Evolutionary conservation across 1,284 basidiomycete genomes (phyloP).

Genomic region (Tremellales sp.): DNA sequence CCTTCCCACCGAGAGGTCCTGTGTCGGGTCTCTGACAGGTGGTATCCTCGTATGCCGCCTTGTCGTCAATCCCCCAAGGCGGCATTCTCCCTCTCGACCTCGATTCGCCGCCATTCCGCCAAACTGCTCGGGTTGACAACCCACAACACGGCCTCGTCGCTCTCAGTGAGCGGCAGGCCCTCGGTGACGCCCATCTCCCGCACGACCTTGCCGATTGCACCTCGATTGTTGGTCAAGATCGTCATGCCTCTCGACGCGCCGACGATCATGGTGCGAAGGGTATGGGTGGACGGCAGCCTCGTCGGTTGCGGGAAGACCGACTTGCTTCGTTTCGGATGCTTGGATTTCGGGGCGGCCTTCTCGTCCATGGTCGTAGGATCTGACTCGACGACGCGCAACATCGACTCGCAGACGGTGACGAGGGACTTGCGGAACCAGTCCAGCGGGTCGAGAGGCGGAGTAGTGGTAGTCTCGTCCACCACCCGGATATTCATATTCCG

Average conservation of each 20-base stretch:
- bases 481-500: constrained; percentile 23
- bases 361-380: constrained; percentile 1
- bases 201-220: constrained; percentile 40
- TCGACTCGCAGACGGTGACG: constrained; percentile 12
- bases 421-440: constrained; percentile 17
- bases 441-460: no score
- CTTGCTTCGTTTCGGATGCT: not conserved
- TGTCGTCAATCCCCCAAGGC: constrained; percentile 8
- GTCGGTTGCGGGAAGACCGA: constrained; percentile 13
- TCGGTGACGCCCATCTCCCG: constrained; percentile 38
- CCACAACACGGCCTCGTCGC: constrained; percentile 29
- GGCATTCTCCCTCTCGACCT: constrained; percentile 33
- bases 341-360: constrained; percentile 1
- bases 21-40: no score
- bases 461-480: constrained; percentile 14
- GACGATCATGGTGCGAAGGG: constrained; percentile 32
- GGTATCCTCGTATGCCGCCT: no score
- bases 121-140: constrained; percentile 43
- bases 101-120: constrained; percentile 40
- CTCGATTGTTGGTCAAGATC: constrained; percentile 44
- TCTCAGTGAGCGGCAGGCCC: constrained; percentile 20
- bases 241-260: constrained; percentile 31
- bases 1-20: no score
- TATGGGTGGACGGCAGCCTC: constrained; percentile 33
- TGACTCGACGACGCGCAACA: constrained; percentile 17